These are phyloP conservation scores for Cunninghamia lanceolata DNA, from an alignment of 75 land plant genomes.

Conservation along the genomic window DNA sequence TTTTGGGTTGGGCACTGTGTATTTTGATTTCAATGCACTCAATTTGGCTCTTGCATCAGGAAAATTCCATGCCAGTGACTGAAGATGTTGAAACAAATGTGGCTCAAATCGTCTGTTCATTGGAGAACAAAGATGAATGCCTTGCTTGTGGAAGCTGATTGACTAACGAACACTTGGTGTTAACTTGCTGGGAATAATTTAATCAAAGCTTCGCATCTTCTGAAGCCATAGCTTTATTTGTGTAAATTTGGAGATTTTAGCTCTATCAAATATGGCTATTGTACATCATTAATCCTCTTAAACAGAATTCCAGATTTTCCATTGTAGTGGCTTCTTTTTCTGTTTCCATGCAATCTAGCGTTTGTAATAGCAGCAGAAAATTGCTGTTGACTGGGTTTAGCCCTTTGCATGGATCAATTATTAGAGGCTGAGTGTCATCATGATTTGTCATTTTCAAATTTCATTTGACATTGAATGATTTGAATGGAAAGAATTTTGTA, in stretches of 20 bases:
- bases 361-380: neutral
- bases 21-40: neutral
- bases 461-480: neutral
- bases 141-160: constrained; percentile 80
- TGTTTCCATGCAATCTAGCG: neutral
- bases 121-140: constrained; percentile 84
- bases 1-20: neutral
- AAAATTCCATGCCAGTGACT: constrained; percentile 19
- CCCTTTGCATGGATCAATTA: neutral
- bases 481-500: neutral
- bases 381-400: neutral
- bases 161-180: neutral
- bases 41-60: constrained; percentile 24
- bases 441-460: neutral
- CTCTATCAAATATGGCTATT: neutral
- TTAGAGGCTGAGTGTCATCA: neutral
- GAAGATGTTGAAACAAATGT: constrained; percentile 48
- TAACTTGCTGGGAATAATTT: neutral
- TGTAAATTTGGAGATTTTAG: neutral
- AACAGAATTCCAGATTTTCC: neutral
- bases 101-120: constrained; percentile 83
- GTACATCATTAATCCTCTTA: neutral
- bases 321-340: neutral
- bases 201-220: neutral
- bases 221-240: neutral